These are phyloP conservation scores for Beauveria scarabaeidicola DNA, from an alignment of 2,329 filamentous ascomycete genomes.

Conservation along the genomic window DNA sequence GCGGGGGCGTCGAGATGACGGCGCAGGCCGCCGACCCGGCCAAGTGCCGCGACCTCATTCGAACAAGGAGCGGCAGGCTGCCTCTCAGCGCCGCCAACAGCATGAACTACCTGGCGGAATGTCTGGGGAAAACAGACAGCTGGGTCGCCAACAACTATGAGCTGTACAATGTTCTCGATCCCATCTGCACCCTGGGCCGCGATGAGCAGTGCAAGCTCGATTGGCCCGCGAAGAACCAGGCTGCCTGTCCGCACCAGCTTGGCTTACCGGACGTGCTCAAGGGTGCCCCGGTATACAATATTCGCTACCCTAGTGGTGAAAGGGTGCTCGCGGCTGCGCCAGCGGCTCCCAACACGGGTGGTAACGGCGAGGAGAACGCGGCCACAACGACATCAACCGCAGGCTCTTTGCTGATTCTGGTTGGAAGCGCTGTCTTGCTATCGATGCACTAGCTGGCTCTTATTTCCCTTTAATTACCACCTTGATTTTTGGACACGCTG, in stretches of 20 bases:
- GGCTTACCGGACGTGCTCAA: slow-evolving; percentile 29
- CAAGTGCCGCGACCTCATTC: slow-evolving; percentile 40
- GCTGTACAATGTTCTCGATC: slow-evolving; percentile 43
- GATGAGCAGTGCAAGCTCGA: slow-evolving; percentile 39
- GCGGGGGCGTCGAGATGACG: slow-evolving; percentile 40
- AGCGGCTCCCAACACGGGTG: background rate
- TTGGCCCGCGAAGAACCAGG: slow-evolving; percentile 35
- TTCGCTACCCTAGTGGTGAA: slow-evolving; percentile 36
- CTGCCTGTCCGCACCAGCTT: slow-evolving; percentile 33
- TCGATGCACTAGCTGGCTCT: background rate
- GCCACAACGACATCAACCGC: background rate
- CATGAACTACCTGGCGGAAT: slow-evolving; percentile 44
- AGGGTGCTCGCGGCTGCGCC: slow-evolving; percentile 25
- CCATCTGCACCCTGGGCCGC: slow-evolving; percentile 36
- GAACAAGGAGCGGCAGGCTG: slow-evolving; percentile 30
- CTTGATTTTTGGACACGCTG: background rate
- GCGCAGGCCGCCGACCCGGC: slow-evolving; percentile 35
- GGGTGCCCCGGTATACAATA: slow-evolving; percentile 35
- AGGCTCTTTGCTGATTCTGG: background rate
- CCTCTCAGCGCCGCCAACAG: slow-evolving; percentile 41
- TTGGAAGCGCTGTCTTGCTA: background rate
- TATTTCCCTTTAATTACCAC: background rate
- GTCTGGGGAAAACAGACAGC: slow-evolving; percentile 28
- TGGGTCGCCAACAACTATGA: slow-evolving; percentile 42
- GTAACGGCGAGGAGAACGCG: background rate